Conservation (phyloP, 352 stramenopile species). For the Phytophthora colocasiae region DNA sequence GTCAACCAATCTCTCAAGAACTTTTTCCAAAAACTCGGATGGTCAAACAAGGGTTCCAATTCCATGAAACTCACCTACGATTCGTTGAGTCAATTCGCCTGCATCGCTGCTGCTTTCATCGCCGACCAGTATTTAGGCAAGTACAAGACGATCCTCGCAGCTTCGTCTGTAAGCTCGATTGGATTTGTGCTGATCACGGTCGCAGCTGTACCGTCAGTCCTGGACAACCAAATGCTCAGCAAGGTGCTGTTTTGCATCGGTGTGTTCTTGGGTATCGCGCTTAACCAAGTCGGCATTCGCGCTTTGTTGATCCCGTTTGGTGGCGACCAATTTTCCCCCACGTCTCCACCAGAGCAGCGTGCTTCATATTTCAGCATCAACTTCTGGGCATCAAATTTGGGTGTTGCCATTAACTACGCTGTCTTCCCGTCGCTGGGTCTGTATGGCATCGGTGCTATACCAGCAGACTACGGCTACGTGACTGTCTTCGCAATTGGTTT, state of each 20-base stretch:
- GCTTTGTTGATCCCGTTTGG: slow-evolving; percentile 64
- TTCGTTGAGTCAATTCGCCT: slow-evolving; percentile 65
- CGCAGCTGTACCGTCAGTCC: slow-evolving; percentile 46
- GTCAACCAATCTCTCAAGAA: slow-evolving; percentile 71
- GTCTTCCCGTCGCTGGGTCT: slow-evolving; percentile 78
- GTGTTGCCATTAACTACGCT: slow-evolving; percentile 71
- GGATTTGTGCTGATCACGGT: slow-evolving; percentile 59
- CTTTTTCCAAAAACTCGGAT: slow-evolving; percentile 69
- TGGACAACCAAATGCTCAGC: slow-evolving; percentile 34
- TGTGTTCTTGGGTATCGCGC: slow-evolving; percentile 55
- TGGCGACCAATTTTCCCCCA: slow-evolving; percentile 26
- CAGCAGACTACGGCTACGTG: slow-evolving; percentile 34
- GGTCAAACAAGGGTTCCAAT: slow-evolving; percentile 59
- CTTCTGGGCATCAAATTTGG: slow-evolving; percentile 83
- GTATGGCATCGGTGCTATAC: slow-evolving; percentile 67
- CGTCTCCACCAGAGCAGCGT: slow-evolving; percentile 10
- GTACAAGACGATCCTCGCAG: slow-evolving; percentile 35
- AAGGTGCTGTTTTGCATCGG: slow-evolving; percentile 61
- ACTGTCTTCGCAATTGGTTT: slow-evolving; percentile 70
- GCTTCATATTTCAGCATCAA: slow-evolving; percentile 22
- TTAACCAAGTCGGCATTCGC: slow-evolving; percentile 58
- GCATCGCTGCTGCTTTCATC: slow-evolving; percentile 63
- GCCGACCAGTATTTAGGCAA: slow-evolving; percentile 61
- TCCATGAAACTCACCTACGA: slow-evolving; percentile 73
- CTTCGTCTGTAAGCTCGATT: slow-evolving; percentile 42